phyloP scores from a whole-genome alignment of 768 basidiomycete species.

The Suillus spraguei region DNA sequence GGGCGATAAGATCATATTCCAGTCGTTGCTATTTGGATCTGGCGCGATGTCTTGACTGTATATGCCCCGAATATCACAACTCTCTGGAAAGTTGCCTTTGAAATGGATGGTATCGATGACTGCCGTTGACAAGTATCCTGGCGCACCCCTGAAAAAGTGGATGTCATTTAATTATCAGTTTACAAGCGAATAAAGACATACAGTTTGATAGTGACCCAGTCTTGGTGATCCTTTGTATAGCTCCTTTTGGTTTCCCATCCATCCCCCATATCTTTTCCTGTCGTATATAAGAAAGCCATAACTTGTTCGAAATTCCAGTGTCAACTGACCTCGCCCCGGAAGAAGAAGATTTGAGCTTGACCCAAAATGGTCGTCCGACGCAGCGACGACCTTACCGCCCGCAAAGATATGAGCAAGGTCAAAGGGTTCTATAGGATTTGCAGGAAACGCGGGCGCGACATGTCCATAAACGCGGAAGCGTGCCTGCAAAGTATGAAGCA shows the following conservation, averaged over 20 bases:
- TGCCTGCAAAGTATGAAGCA: slow-evolving; percentile 51
- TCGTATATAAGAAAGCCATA: slow-evolving; percentile 2
- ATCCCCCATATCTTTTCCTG: slow-evolving; percentile 91
- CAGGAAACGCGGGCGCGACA: slow-evolving; percentile 66
- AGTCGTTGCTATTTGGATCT: slow-evolving; percentile 45
- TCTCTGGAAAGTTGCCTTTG: slow-evolving; percentile 94
- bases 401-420: slow-evolving; percentile 92
- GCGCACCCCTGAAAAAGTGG: slow-evolving; percentile 56
- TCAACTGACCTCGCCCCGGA: slow-evolving; percentile 72
- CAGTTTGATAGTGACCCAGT: slow-evolving; percentile 92
- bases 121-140: slow-evolving; percentile 69
- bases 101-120: slow-evolving; percentile 96
- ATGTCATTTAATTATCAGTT: background rate
- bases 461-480: slow-evolving; percentile 91
- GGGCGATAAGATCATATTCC: slow-evolving; percentile 75
- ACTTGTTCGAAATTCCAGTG: slow-evolving; percentile 1
- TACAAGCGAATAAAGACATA: slow-evolving; percentile 41
- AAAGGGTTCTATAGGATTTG: slow-evolving; percentile 50
- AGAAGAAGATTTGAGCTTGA: slow-evolving; percentile 88
- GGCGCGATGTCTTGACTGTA: slow-evolving; percentile 37
- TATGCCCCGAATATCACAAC: slow-evolving; percentile 75
- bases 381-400: slow-evolving; percentile 81
- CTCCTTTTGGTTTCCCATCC: slow-evolving; percentile 99
- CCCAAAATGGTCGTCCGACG: slow-evolving; percentile 97
- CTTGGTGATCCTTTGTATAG: slow-evolving; percentile 75